A percentile compares a stretch with the other conserved stretches of the same genome.
Conservation (phyloP, 495 filamentous ascomycete species). For the Neurospora terricola region DNA sequence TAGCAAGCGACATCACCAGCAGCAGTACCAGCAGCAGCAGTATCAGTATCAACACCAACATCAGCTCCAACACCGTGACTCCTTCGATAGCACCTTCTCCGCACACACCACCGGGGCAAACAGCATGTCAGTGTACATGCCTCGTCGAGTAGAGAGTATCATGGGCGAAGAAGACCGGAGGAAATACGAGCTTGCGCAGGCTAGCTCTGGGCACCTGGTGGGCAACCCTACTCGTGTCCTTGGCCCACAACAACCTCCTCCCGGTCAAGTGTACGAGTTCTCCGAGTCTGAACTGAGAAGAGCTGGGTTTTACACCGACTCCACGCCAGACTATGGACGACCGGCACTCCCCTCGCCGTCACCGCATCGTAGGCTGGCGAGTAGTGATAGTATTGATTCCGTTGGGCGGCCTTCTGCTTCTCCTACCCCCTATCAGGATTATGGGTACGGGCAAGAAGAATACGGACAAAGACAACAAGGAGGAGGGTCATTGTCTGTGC, state of each 20-base stretch:
- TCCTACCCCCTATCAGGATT: neutral
- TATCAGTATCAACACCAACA: neutral
- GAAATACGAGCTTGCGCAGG: constrained; percentile 60
- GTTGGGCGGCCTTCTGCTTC: neutral
- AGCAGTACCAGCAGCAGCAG: constrained; percentile 15
- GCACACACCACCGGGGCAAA: constrained; percentile 34
- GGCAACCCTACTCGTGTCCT: constrained; percentile 17
- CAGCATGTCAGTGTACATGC: constrained; percentile 58
- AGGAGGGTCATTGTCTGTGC: neutral
- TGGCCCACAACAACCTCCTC: constrained; percentile 35
- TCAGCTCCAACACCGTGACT: constrained; percentile 50
- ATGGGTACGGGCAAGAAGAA: constrained; percentile 2
- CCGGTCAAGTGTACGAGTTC: constrained; percentile 43
- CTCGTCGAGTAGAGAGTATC: constrained; percentile 70
- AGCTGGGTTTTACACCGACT: constrained; percentile 33
- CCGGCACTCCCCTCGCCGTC: neutral
- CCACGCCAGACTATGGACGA: constrained; percentile 7
- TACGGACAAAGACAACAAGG: neutral
- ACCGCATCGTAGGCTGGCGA: constrained; percentile 17
- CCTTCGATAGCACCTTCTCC: constrained; percentile 63
- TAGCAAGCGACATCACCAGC: neutral
- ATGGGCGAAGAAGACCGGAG: constrained; percentile 68
- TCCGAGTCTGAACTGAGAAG: constrained; percentile 39
- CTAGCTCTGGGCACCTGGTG: constrained; percentile 38
- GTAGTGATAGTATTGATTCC: constrained; percentile 20